Base-by-base conservation (phyloP, 2,329 filamentous ascomycete species). In the Dothidotthia symphoricarpi region DNA sequence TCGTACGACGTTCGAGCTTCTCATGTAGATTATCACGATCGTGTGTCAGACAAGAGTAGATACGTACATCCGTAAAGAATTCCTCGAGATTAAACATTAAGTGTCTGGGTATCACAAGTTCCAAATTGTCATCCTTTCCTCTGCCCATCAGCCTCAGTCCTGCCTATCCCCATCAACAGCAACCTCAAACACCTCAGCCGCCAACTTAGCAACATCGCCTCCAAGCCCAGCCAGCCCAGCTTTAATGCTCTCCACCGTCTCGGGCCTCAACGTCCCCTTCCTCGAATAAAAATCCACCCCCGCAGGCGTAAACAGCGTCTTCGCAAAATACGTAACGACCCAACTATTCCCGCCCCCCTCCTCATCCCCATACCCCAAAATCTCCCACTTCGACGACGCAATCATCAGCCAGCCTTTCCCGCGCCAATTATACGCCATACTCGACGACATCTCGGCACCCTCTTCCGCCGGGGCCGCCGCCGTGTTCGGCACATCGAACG, bases 301-400 rank as follows among this genome's bases (percentile, higher is more conserved):
- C 39, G 88, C 86, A 47, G 85, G 84, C 6, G 88, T 93, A 53
- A 95, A 94, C 29, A 90, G 52, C 16, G 86, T 94, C 57, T 86
- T 83, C 47, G 83, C 82, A 65, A 95, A 95, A 75, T 84, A 91
- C 4, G 86, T 94, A 11, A 95, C 86, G 1, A 79, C 81, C 86
- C 86, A 95, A 24, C 69, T 52, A 52, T 76, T 75, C 64, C 67
- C 67, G 6, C 49, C 53, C 1, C 67, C 71, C 11, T 67, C 61
- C 15, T 70, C 67, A 59, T 83, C 77, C 4, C 87, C 87, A 74
- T 80, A 90, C 3, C 84, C 87, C 13, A 94, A 66, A 2, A 93
- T 70, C 73, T 95, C 86, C 88, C 88, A 95, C 58, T 88, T 82
- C 30, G 79, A 83, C 12, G 74, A 77, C 16, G 86, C 84, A 50